Evolutionary conservation across 2,329 filamentous ascomycete species (phyloP).

Genomic region (Pezicula radicicola): DNA sequence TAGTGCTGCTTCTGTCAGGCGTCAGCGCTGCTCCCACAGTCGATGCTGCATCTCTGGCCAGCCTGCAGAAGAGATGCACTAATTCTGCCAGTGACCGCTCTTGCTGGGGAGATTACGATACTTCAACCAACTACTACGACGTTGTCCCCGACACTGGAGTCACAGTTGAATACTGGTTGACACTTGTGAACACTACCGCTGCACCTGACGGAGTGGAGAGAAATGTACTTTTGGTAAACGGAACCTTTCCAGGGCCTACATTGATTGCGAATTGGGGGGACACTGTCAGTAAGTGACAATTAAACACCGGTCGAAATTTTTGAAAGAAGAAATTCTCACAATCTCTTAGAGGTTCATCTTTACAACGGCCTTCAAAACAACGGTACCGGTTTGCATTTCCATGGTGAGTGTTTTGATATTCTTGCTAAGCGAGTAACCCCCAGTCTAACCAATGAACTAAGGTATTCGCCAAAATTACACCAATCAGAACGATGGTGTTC

Average conservation of each 20-base stretch:
- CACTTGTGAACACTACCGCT: constrained; percentile 22
- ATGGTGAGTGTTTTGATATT: constrained; percentile 53
- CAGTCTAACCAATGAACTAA: constrained; percentile 55
- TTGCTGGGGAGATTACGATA: constrained; percentile 45
- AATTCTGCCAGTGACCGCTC: constrained; percentile 19
- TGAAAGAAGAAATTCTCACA: constrained; percentile 7
- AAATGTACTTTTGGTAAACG: constrained; percentile 27
- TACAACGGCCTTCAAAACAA: constrained; percentile 28
- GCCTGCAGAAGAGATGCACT: not conserved
- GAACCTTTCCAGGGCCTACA: constrained; percentile 27
- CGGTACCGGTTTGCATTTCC: constrained; percentile 38
- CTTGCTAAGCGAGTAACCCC: constrained; percentile 57
- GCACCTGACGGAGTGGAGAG: constrained; percentile 27
- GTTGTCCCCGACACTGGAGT: constrained; percentile 39
- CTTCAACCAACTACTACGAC: constrained; percentile 37
- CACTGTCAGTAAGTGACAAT: constrained; percentile 35
- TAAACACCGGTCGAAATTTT: no score
- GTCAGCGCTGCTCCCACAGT: not conserved
- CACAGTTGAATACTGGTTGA: constrained; percentile 36
- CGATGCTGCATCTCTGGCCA: not conserved
- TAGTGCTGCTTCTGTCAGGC: not conserved
- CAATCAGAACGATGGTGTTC: constrained; percentile 36
- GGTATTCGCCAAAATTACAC: constrained; percentile 33
- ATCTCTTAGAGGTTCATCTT: constrained; percentile 27
- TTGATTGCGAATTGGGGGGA: constrained; percentile 33